phyloP scores from a whole-genome alignment of 2,329 filamentous ascomycete species.

The Arthroderma uncinatum region DNA sequence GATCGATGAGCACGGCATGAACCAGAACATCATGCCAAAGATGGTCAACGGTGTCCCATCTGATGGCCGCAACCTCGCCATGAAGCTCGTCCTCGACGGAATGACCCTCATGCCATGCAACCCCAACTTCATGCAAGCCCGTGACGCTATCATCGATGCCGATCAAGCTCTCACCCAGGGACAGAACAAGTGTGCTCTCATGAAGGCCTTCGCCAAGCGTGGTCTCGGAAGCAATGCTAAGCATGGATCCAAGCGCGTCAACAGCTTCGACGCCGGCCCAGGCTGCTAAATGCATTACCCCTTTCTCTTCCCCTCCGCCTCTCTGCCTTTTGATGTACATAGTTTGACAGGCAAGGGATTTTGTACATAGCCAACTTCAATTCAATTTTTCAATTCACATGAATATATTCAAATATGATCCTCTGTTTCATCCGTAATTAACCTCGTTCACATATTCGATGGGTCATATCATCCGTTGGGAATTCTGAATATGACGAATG shows the following conservation, averaged over 20 bases:
- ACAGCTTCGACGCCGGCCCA: slow-evolving; percentile 4
- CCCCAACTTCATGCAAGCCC: slow-evolving; percentile 13
- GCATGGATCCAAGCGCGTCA: slow-evolving; percentile 4
- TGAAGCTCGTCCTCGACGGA: slow-evolving; percentile 14
- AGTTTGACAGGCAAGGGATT: slow-evolving; percentile 7
- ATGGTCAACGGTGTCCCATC: slow-evolving; percentile 9
- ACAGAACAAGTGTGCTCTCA: slow-evolving; percentile 11
- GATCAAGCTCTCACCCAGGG: slow-evolving; percentile 12
- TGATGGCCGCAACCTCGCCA: slow-evolving; percentile 12
- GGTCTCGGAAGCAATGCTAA: slow-evolving; percentile 7
- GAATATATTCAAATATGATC: background rate
- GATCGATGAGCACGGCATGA: slow-evolving; percentile 14
- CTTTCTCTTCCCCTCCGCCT: background rate
- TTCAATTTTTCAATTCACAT: background rate
- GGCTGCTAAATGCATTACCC: background rate
- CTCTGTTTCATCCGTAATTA: background rate
- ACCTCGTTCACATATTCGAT: background rate
- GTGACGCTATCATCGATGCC: slow-evolving; percentile 14
- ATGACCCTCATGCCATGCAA: slow-evolving; percentile 14
- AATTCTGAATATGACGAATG: background rate
- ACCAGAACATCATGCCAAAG: slow-evolving; percentile 6
- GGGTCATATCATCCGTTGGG: background rate
- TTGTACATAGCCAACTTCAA: background rate
- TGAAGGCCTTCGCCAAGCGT: slow-evolving; percentile 13
- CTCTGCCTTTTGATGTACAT: slow-evolving; percentile 9